Percentiles rank a stretch among this genome's conserved stretches.
Conservation (phyloP, 2,329 filamentous ascomycete genomes). For the Penicillium sp. region DNA sequence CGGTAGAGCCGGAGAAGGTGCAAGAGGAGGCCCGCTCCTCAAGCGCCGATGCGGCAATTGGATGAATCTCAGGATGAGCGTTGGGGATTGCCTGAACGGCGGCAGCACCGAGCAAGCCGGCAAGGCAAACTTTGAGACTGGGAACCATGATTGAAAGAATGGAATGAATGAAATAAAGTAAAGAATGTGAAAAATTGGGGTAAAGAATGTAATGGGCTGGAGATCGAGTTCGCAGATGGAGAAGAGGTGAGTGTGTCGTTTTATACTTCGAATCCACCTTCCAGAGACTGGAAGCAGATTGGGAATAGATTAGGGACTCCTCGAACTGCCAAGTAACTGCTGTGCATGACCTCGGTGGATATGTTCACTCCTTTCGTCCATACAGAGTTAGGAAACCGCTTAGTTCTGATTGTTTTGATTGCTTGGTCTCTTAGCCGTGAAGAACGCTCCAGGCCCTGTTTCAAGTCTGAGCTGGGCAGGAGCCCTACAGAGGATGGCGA, state of each 20-base stretch:
- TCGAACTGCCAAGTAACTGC: not conserved
- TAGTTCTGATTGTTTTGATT: not conserved
- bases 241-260: not conserved
- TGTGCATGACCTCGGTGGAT: not conserved
- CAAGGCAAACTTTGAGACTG: slow-evolving; percentile 9
- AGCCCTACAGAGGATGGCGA: not conserved
- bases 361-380: too few relatives aligned
- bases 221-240: not conserved
- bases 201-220: not conserved
- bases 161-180: not conserved
- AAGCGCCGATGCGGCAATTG: slow-evolving; percentile 3
- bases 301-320: not conserved
- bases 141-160: slow-evolving; percentile 6
- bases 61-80: not conserved
- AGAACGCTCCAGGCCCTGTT: not conserved
- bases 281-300: not conserved
- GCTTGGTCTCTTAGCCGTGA: not conserved
- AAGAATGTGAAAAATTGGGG: not conserved
- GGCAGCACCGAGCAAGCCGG: slow-evolving; percentile 9
- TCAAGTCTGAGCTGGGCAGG: not conserved
- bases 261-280: not conserved
- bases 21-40: slow-evolving; percentile 24
- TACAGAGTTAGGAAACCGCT: not conserved
- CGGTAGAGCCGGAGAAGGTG: slow-evolving; percentile 37
- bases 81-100: slow-evolving; percentile 6